These are phyloP conservation scores for Diacronema lutheri DNA, from an alignment of 78 protist genomes.

Conservation along the genomic window DNA sequence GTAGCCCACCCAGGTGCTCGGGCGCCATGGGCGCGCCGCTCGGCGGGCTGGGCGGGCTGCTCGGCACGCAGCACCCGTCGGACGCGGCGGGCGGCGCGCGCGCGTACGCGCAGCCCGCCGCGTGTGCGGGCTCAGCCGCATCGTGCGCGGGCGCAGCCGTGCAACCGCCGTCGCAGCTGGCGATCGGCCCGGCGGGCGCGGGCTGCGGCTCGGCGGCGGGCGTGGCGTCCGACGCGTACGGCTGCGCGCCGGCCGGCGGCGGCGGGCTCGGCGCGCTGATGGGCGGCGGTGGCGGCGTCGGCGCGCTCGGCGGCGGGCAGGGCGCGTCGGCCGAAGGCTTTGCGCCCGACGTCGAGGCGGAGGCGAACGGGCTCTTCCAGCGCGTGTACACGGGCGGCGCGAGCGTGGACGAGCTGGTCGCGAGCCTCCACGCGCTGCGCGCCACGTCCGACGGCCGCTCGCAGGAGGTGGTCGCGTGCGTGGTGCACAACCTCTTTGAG, in stretches of 20 bases:
- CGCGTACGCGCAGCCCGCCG: background rate
- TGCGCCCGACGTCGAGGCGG: conserved; percentile 70
- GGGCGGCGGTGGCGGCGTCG: too few species aligned
- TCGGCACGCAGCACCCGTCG: too few species aligned
- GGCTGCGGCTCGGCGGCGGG: too few species aligned
- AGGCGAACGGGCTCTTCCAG: conserved; percentile 75
- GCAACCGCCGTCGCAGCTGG: too few species aligned
- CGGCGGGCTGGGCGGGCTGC: too few species aligned
- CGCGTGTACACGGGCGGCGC: conserved; percentile 57
- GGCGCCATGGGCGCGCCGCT: too few species aligned
- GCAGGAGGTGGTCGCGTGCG: conserved; percentile 71
- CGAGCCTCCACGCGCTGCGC: conserved; percentile 42
- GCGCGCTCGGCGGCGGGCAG: background rate
- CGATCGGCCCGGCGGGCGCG: too few species aligned
- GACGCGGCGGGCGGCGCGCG: background rate
- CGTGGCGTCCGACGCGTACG: too few species aligned
- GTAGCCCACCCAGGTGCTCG: too few species aligned
- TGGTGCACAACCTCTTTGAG: conserved; percentile 89
- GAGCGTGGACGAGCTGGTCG: conserved; percentile 45
- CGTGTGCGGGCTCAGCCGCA: background rate
- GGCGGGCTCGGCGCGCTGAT: too few species aligned
- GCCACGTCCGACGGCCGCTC: conserved; percentile 23
- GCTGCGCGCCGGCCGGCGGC: too few species aligned
- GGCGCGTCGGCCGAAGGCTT: background rate
- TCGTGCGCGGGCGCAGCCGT: too few species aligned